phyloP scores from a whole-genome alignment of 2,329 filamentous ascomycete species.

The Elsinoe australis region DNA sequence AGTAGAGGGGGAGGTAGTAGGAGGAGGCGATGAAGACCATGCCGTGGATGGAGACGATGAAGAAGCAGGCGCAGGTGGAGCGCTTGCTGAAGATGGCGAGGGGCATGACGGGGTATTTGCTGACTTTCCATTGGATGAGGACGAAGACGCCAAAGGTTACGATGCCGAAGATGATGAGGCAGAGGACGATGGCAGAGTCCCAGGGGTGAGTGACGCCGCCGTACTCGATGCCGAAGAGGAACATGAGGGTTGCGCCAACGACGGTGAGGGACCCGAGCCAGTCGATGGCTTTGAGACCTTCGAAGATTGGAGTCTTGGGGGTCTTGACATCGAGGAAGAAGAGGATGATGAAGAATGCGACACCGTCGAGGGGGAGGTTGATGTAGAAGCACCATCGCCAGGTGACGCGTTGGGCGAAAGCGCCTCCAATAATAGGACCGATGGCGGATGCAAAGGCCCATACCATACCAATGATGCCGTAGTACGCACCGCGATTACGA shows the following conservation, averaged over 20 bases:
- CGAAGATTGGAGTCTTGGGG: conserved; percentile 53
- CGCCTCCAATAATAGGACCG: conserved; percentile 61
- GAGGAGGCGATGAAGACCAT: conserved; percentile 68
- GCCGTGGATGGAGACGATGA: conserved; percentile 64
- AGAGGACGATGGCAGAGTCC: conserved; percentile 59
- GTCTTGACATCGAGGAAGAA: conserved; percentile 61
- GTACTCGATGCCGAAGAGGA: conserved; percentile 78
- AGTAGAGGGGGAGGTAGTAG: conserved; percentile 81
- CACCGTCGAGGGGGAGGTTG: conserved; percentile 53
- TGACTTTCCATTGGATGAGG: conserved; percentile 63
- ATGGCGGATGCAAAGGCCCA: conserved; percentile 59
- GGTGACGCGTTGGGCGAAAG: conserved; percentile 51
- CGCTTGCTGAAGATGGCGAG: conserved; percentile 58
- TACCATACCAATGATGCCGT: conserved; percentile 57
- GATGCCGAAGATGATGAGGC: conserved; percentile 19
- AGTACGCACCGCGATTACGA: conserved; percentile 49
- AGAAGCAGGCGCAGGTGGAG: conserved; percentile 59
- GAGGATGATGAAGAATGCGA: conserved; percentile 51
- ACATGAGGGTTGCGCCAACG: conserved; percentile 73
- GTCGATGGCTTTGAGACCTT: conserved; percentile 58
- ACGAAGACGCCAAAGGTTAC: conserved; percentile 50
- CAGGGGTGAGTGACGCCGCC: conserved; percentile 71
- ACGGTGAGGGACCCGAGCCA: conserved; percentile 60
- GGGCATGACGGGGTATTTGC: conserved; percentile 72
- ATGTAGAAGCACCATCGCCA: conserved; percentile 59